These are phyloP conservation scores for Lodderomyces parapsilosis DNA, from an alignment of 1,139 yeast species.

Conservation along the genomic window DNA sequence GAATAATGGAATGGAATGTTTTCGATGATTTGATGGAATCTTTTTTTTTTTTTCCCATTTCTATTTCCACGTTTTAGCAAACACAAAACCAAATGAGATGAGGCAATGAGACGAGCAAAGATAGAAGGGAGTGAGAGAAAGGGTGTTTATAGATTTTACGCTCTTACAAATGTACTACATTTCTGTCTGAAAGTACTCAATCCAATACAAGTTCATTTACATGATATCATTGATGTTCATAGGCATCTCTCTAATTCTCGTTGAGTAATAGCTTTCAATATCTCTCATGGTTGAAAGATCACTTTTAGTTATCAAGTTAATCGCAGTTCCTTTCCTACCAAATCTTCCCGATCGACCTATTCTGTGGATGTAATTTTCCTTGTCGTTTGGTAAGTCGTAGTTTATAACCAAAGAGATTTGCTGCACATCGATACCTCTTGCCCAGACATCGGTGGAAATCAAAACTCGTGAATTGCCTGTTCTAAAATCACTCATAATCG, in stretches of 20 bases:
- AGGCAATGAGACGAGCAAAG: no score
- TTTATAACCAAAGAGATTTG: constrained; percentile 94
- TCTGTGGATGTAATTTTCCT: constrained; percentile 89
- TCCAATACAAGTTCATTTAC: no score
- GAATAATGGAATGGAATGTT: neutral
- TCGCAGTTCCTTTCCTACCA: constrained; percentile 95
- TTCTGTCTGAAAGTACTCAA: no score
- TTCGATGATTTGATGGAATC: constrained; percentile 5
- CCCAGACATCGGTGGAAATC: constrained; percentile 96
- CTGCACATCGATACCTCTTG: constrained; percentile 96
- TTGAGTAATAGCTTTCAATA: constrained; percentile 74
- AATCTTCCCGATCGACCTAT: constrained; percentile 95
- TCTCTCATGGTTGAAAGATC: constrained; percentile 63
- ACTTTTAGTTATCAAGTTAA: constrained; percentile 75
- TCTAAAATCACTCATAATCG: constrained; percentile 83
- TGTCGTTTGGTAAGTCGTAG: constrained; percentile 82
- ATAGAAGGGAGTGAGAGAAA: no score
- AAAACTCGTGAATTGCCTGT: constrained; percentile 77
- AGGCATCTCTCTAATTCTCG: constrained; percentile 87
- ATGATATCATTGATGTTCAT: constrained; percentile 57
- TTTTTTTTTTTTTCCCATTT: constrained; percentile 7
- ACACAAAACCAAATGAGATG: constrained; percentile 2
- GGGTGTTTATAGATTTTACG: no score
- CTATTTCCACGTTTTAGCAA: neutral
- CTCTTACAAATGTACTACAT: neutral